Evolutionary conservation across 495 filamentous ascomycete species (phyloP).

Genomic region (Trichodelitschia bisporula): DNA sequence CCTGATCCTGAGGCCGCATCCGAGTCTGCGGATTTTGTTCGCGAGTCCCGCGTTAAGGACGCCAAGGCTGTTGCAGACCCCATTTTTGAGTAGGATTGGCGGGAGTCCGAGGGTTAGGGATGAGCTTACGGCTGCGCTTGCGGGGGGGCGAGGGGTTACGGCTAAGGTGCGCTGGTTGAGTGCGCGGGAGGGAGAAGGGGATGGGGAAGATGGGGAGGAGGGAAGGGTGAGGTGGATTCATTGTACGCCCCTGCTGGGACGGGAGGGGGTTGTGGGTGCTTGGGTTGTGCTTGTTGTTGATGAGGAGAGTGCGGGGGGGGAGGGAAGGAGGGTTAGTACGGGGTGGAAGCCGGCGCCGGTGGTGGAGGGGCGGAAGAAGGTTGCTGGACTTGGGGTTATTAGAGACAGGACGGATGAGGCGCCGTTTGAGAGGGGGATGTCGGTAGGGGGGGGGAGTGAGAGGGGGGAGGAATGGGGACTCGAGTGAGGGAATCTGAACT

Average conservation of each 20-base stretch:
- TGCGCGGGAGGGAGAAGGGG: slow-evolving; percentile 12
- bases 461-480: too few species aligned
- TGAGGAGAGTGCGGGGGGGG: too few species aligned
- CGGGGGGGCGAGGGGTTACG: slow-evolving; percentile 29
- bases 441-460: too few species aligned
- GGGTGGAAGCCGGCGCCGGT: too few species aligned
- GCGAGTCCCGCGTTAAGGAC: slow-evolving; percentile 36
- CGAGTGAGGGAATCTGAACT: too few species aligned
- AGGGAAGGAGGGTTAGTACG: too few species aligned
- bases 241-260: slow-evolving; percentile 34
- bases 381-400: too few species aligned
- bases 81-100: slow-evolving; percentile 34
- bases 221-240: slow-evolving; percentile 27
- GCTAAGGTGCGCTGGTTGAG: slow-evolving; percentile 32
- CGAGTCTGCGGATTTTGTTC: slow-evolving; percentile 38
- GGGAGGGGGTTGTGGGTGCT: slow-evolving; percentile 31
- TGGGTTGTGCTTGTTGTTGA: slow-evolving; percentile 46
- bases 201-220: not conserved
- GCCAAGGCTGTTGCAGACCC: slow-evolving; percentile 37
- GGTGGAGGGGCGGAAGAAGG: too few species aligned
- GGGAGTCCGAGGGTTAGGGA: slow-evolving; percentile 25
- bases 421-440: too few species aligned
- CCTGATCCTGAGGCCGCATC: slow-evolving; percentile 34
- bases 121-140: slow-evolving; percentile 27
- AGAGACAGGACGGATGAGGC: too few species aligned